Evolutionary conservation across 306 rosid genomes (phyloP).

Genomic region (Myrica gale): DNA sequence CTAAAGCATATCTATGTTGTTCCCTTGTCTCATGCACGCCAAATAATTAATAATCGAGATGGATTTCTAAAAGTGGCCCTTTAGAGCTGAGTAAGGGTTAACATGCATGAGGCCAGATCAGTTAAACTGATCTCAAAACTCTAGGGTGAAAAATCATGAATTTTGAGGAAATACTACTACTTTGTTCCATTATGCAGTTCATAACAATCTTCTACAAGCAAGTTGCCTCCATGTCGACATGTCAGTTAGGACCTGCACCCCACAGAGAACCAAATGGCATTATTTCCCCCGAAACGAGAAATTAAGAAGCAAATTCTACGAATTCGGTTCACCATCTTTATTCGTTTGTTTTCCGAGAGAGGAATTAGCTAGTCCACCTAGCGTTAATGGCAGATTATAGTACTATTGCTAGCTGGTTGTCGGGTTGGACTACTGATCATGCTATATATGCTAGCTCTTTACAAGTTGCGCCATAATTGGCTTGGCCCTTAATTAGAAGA

Average conservation of each 20-base stretch:
- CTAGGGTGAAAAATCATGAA: too few relatives aligned
- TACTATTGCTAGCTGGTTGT: slow-evolving; percentile 19
- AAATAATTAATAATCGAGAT: too few relatives aligned
- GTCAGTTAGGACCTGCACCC: background rate
- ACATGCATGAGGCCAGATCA: too few relatives aligned
- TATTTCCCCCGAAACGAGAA: background rate
- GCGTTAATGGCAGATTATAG: slow-evolving; percentile 4
- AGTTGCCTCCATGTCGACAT: background rate
- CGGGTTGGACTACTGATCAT: slow-evolving; percentile 2
- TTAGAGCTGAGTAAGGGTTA: too few relatives aligned
- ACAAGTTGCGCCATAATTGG: too few relatives aligned
- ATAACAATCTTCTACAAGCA: too few relatives aligned
- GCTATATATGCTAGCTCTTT: too few relatives aligned
- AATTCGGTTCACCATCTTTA: background rate
- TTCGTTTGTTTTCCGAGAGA: slow-evolving; percentile 10
- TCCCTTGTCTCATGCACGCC: too few relatives aligned
- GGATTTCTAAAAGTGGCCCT: too few relatives aligned
- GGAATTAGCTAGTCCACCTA: background rate
- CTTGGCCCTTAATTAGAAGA: background rate
- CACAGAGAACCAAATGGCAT: background rate
- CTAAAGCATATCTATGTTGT: too few relatives aligned
- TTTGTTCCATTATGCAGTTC: background rate
- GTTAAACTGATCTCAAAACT: too few relatives aligned
- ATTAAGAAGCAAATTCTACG: background rate
- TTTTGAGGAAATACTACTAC: too few relatives aligned